These are phyloP conservation scores for Agapanthus africanus DNA, from an alignment of 106 monocot species.

Conservation along the genomic window DNA sequence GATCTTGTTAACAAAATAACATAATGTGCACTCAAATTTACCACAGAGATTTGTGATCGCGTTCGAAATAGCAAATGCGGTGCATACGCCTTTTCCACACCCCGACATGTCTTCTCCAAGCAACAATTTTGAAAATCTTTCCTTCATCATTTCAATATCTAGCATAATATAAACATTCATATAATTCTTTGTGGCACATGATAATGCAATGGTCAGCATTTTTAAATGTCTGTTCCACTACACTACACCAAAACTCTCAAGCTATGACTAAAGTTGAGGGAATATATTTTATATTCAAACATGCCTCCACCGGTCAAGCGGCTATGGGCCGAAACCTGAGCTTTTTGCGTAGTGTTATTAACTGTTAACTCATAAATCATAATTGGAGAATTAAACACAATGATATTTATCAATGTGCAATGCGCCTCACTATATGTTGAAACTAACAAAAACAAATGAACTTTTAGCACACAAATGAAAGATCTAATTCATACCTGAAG, in stretches of 20 bases:
- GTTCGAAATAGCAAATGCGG: slow-evolving; percentile 83
- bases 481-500: background rate
- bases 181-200: background rate
- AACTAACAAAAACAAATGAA: too few relatives aligned
- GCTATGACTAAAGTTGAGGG: too few relatives aligned
- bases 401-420: too few relatives aligned
- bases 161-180: background rate
- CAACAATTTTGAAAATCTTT: slow-evolving; percentile 86
- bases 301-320: too few relatives aligned
- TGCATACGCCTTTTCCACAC: slow-evolving; percentile 83
- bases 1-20: background rate
- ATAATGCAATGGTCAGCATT: background rate
- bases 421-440: too few relatives aligned
- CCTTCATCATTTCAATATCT: slow-evolving; percentile 97
- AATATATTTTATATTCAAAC: too few relatives aligned
- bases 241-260: too few relatives aligned
- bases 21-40: slow-evolving; percentile 11
- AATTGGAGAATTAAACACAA: background rate
- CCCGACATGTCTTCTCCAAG: slow-evolving; percentile 99
- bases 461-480: too few relatives aligned
- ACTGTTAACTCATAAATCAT: background rate
- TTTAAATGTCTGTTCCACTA: background rate
- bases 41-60: slow-evolving; percentile 96
- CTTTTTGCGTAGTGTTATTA: too few relatives aligned
- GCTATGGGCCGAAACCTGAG: too few relatives aligned